phyloP scores from a whole-genome alignment of 2,329 filamentous ascomycete genomes.

The Aschersonia sp. region DNA sequence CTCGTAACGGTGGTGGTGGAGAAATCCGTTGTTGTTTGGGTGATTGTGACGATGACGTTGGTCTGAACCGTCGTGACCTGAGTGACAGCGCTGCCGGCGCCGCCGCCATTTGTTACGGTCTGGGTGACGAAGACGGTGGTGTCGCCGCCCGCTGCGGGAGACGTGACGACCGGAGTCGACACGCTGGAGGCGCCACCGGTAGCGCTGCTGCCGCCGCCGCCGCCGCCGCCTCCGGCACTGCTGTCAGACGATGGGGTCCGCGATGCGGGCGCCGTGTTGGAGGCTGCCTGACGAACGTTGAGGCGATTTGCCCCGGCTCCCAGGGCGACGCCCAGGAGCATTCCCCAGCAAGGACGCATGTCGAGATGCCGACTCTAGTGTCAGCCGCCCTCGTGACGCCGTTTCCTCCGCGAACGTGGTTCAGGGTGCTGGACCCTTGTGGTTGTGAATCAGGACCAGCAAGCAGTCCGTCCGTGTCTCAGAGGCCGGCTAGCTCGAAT shows the following conservation, averaged over 20 bases:
- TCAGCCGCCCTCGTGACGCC: background rate
- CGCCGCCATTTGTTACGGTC: background rate
- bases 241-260: background rate
- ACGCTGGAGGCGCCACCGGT: background rate
- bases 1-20: too few species aligned
- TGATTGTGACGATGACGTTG: constrained; percentile 22
- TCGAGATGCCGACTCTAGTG: constrained; percentile 3
- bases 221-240: background rate
- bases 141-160: too few species aligned
- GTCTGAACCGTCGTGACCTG: constrained; percentile 13
- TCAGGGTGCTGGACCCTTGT: background rate
- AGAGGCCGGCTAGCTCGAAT: too few species aligned
- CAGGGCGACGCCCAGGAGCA: constrained; percentile 10
- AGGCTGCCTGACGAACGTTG: constrained; percentile 1
- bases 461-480: too few species aligned
- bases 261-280: background rate
- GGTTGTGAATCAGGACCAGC: background rate
- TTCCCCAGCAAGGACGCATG: constrained; percentile 10
- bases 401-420: background rate
- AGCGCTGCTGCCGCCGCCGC: background rate
- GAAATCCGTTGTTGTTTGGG: constrained; percentile 12
- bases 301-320: constrained; percentile 6
- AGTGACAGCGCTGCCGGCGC: background rate
- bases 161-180: background rate
- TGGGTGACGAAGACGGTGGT: too few species aligned